These are phyloP conservation scores for Porcisia hertigi DNA, from an alignment of 208 protist genomes.

Conservation along the genomic window DNA sequence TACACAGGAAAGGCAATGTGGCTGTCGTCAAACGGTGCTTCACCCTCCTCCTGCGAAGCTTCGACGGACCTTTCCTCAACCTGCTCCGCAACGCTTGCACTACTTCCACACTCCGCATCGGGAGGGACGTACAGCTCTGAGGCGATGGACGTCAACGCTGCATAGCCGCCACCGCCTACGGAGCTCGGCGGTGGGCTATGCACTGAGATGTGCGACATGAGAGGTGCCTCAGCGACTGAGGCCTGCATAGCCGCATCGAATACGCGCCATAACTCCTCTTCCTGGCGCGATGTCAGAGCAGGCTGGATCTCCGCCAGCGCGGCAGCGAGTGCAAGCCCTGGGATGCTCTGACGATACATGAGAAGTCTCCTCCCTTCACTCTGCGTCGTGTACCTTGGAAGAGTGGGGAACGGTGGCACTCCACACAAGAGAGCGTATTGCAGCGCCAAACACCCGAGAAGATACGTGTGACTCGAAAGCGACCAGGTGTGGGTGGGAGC, in stretches of 20 bases:
- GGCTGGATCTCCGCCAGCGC: conserved; percentile 71
- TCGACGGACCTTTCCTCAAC: background rate
- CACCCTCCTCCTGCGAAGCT: background rate
- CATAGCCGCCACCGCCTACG: conserved; percentile 10
- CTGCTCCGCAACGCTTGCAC: background rate
- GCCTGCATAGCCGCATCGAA: conserved; percentile 79
- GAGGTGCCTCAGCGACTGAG: conserved; percentile 57
- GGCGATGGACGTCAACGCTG: background rate
- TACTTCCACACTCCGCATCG: background rate
- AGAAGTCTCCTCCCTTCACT: background rate
- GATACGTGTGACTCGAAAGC: background rate
- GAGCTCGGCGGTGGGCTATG: conserved; percentile 36
- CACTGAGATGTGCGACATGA: conserved; percentile 58
- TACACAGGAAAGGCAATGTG: conserved; percentile 73
- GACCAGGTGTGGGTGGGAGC: background rate
- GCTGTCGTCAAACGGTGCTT: conserved; percentile 26
- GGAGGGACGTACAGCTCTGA: conserved; percentile 14
- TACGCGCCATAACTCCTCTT: conserved; percentile 73
- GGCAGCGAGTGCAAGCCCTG: conserved; percentile 66
- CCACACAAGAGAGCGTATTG: background rate
- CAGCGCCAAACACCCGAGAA: background rate
- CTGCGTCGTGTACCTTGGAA: background rate
- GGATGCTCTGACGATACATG: conserved; percentile 82
- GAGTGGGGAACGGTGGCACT: background rate
- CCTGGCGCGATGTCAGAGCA: conserved; percentile 57